Conservation (phyloP, 768 basidiomycete genomes). For the Lactarius tabidus region DNA sequence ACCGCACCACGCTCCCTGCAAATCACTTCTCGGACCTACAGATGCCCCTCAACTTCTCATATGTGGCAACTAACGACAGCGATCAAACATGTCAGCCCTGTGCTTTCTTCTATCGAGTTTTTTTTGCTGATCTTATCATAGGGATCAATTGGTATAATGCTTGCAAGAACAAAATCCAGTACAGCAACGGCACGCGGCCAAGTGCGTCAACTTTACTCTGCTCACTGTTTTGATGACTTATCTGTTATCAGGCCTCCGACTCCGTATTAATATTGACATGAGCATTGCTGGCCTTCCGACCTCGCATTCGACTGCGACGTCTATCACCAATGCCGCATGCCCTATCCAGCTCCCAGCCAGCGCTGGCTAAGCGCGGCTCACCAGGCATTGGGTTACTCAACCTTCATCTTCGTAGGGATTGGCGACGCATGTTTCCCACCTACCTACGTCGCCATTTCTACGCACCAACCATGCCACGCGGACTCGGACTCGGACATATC, state of each 20-base stretch:
- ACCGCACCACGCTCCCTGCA: slow-evolving; percentile 57
- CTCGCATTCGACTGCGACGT: slow-evolving; percentile 32
- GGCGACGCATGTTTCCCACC: background rate
- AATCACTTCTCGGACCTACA: slow-evolving; percentile 59
- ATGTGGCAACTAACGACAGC: slow-evolving; percentile 69
- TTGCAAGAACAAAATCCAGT: slow-evolving; percentile 59
- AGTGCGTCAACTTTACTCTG: slow-evolving; percentile 41
- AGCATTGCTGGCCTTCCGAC: slow-evolving; percentile 36
- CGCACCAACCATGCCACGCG: slow-evolving; percentile 7
- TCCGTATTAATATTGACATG: slow-evolving; percentile 36
- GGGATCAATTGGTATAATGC: slow-evolving; percentile 75
- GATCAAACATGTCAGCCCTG: slow-evolving; percentile 72
- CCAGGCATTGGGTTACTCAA: background rate
- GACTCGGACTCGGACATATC: slow-evolving; percentile 8
- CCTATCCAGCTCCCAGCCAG: slow-evolving; percentile 33
- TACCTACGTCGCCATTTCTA: slow-evolving; percentile 5
- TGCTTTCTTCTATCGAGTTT: slow-evolving; percentile 9
- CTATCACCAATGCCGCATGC: slow-evolving; percentile 32
- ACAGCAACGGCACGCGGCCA: slow-evolving; percentile 48
- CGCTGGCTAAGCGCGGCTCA: slow-evolving; percentile 21
- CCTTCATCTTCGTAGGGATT: background rate
- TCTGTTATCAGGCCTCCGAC: slow-evolving; percentile 29
- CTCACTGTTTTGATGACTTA: background rate
- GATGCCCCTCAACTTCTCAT: slow-evolving; percentile 81
- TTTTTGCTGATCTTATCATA: slow-evolving; percentile 30